Percentiles rank a stretch among this genome's conserved stretches.
Conservation (phyloP, 805 yeast genomes). For the Candida pseudofarinosa region DNA sequence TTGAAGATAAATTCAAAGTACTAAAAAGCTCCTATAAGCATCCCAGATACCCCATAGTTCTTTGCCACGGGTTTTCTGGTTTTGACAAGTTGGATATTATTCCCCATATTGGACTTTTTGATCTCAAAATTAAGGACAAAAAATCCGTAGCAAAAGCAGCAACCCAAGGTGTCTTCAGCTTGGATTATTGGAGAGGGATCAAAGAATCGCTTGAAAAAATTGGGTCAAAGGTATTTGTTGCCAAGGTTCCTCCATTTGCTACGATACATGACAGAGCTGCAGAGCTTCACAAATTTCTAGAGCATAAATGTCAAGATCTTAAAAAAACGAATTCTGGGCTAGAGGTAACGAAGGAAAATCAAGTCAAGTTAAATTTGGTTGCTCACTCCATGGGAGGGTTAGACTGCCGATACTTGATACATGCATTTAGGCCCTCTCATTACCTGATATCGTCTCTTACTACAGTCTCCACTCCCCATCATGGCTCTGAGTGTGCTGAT, state of each 20-base stretch:
- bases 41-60: constrained; percentile 69
- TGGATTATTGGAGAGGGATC: constrained; percentile 84
- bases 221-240: constrained; percentile 68
- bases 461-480: constrained; percentile 85
- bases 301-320: constrained; percentile 8
- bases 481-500: constrained; percentile 82
- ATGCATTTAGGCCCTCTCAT: constrained; percentile 37
- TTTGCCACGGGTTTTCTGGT: constrained; percentile 87
- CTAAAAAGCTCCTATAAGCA: constrained; percentile 43
- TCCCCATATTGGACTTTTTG: constrained; percentile 11
- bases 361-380: constrained; percentile 61
- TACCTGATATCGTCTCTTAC: constrained; percentile 71
- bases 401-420: constrained; percentile 74
- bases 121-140: constrained; percentile 1
- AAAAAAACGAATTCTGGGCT: not conserved
- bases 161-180: constrained; percentile 29
- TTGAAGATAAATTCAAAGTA: constrained; percentile 25
- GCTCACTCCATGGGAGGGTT: constrained; percentile 96
- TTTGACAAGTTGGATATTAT: constrained; percentile 48
- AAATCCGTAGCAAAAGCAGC: constrained; percentile 8
- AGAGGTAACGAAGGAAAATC: constrained; percentile 12
- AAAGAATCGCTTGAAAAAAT: constrained; percentile 51
- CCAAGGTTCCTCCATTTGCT: constrained; percentile 81
- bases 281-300: constrained; percentile 50
- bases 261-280: constrained; percentile 66